phyloP scores from a whole-genome alignment of 169 alveolate genomes.

The Eimeria maxima region DNA sequence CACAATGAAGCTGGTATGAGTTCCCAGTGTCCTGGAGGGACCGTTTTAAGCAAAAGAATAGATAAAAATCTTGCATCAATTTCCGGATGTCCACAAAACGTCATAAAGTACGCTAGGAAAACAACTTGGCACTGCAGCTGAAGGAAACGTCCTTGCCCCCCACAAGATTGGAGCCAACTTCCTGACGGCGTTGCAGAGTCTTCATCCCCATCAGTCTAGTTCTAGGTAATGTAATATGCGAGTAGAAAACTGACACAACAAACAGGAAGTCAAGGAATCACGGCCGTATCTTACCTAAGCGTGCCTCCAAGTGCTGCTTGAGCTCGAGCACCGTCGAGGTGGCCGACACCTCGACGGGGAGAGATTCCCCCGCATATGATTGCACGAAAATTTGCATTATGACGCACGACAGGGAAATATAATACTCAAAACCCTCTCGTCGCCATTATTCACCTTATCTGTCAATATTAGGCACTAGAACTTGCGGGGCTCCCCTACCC shows the following conservation, averaged over 20 bases:
- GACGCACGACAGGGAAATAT: constrained; percentile 45
- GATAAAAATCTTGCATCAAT: rapidly evolving
- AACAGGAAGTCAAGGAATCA: background rate
- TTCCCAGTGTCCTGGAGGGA: background rate
- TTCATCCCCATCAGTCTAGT: background rate
- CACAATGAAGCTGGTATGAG: background rate
- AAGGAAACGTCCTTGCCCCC: background rate
- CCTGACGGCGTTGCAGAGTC: background rate
- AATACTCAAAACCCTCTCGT: constrained; percentile 36
- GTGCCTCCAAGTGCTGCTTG: constrained; percentile 81
- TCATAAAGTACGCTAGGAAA: background rate
- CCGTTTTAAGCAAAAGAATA: background rate
- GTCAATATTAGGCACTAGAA: background rate
- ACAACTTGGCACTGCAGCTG: background rate
- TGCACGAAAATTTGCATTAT: constrained; percentile 81
- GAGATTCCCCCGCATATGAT: constrained; percentile 76
- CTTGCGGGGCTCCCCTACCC: constrained; percentile 70
- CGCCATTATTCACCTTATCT: constrained; percentile 31
- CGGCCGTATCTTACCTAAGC: constrained; percentile 29
- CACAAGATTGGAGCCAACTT: background rate
- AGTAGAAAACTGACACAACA: background rate
- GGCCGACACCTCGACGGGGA: constrained; percentile 81
- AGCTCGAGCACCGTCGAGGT: constrained; percentile 83
- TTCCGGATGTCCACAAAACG: background rate
- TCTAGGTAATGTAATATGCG: background rate